A percentile compares a stretch with the other conserved stretches of the same genome.
These are phyloP conservation scores for Parathielavia appendiculata DNA, from an alignment of 495 filamentous ascomycete genomes.

Conservation along the genomic window DNA sequence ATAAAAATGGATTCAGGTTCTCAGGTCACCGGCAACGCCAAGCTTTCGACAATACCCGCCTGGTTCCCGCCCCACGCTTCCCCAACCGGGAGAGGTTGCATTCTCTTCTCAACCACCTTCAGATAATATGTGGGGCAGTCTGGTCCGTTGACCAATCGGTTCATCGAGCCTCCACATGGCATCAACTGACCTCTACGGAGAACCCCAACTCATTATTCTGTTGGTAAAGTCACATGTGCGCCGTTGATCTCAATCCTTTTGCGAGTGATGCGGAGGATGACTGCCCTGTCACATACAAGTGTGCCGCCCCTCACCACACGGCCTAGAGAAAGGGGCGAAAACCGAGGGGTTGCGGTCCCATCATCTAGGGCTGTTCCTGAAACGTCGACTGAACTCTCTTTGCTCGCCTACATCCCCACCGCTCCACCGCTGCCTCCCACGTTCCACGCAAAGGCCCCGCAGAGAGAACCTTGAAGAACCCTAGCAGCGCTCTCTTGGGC, in stretches of 20 bases:
- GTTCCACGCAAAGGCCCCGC: not conserved
- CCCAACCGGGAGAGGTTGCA: not conserved
- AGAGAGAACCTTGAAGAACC: not conserved
- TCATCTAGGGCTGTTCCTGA: not conserved
- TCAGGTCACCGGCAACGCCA: too few relatives aligned
- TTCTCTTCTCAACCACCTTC: too few relatives aligned
- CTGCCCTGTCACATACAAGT: not conserved
- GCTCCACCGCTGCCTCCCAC: not conserved
- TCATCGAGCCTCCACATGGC: not conserved
- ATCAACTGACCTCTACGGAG: too few relatives aligned
- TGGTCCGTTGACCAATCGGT: not conserved
- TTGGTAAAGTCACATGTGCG: conserved; percentile 6
- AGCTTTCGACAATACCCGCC: not conserved
- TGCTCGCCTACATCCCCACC: not conserved
- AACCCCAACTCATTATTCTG: conserved; percentile 5
- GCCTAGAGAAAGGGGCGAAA: not conserved
- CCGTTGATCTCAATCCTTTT: not conserved
- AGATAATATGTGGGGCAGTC: too few relatives aligned
- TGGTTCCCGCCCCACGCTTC: too few relatives aligned
- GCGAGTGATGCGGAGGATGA: not conserved
- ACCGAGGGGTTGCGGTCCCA: not conserved
- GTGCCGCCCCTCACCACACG: not conserved
- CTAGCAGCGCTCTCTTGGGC: too few relatives aligned
- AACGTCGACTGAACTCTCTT: not conserved
- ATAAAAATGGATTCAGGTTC: too few relatives aligned